Base-by-base conservation (phyloP, 768 basidiomycete species). In the Phanerodontia chrysosporium region DNA sequence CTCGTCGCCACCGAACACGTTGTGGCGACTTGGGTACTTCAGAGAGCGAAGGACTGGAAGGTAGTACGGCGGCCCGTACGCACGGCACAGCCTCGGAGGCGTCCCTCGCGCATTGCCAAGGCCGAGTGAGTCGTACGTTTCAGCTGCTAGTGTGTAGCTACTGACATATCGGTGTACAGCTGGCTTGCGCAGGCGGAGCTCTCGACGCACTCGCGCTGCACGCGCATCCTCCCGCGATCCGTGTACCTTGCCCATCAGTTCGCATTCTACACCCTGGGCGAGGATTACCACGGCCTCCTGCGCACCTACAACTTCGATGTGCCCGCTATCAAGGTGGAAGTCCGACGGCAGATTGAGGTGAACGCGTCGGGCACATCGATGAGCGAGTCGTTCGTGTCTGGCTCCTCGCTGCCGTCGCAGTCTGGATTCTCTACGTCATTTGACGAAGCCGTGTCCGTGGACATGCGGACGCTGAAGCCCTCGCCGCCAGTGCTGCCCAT, bases 181-280 rank as follows among this genome's bases (percentile, higher is more conserved):
- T 86, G 81, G 73, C 79, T 95, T 4, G 80, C 92, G 0, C 83
- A 87, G 45, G 92, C 91, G 0, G 95, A 97, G 69, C 80, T 96
- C 3, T 88, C 89, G 51, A 92, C 91, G 0, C 83, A 71, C 67
- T 84, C 88, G 1, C 76, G 73, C 3, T 83, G 85, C 1, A 75
- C 79, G 0, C 75, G 72, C 1, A 75, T 91, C 35, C 78, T 90
- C 0, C 89, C 92, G 2, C 80, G 85, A 0, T 79, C 90, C 0
- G 79, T 97, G 29, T 96, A 96, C 71, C 84, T 92, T 18, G 83
- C 86, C 0, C 90, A 92, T 63, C 92, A 95, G 60, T 92, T 96
- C 69, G 78, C 85, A 12, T 96, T 96, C 76, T 80, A 83, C 64
- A 80, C 84, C 1, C 79, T 93, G 0, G 83, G 84, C 13, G 84